A percentile compares a stretch with the other conserved stretches of the same genome.
These are phyloP conservation scores for Priceomyces fermenticarens DNA, from an alignment of 805 yeast genomes.

Conservation along the genomic window DNA sequence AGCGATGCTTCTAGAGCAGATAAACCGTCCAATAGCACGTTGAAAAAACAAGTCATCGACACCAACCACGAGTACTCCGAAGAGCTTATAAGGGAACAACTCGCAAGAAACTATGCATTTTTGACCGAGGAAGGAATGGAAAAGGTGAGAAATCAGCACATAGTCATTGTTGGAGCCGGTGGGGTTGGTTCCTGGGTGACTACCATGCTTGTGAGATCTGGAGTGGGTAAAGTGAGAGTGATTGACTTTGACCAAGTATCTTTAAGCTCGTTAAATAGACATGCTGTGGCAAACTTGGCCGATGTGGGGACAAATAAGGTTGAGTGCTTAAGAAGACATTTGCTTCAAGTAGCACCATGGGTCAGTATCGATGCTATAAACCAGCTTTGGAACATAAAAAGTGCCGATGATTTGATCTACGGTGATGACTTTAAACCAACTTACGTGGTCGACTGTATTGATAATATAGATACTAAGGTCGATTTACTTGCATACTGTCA, in stretches of 20 bases:
- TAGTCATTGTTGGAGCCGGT: conserved; percentile 90
- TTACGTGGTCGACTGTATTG: conserved; percentile 91
- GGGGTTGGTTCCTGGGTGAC: conserved; percentile 98
- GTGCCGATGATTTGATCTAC: conserved; percentile 59
- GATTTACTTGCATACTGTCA: conserved; percentile 78
- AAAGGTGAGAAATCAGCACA: conserved; percentile 63
- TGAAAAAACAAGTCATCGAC: background rate
- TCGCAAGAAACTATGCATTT: conserved; percentile 91
- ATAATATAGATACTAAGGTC: conserved; percentile 94
- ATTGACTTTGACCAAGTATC: conserved; percentile 97
- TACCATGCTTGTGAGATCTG: conserved; percentile 88
- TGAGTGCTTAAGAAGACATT: conserved; percentile 66
- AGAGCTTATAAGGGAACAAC: conserved; percentile 81
- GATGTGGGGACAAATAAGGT: conserved; percentile 96
- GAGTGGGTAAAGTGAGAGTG: conserved; percentile 72
- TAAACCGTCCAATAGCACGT: background rate
- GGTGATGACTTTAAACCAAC: conserved; percentile 57
- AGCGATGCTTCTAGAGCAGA: background rate
- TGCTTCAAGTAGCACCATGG: conserved; percentile 90
- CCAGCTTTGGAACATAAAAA: conserved; percentile 69
- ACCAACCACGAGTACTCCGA: conserved; percentile 39
- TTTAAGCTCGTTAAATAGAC: conserved; percentile 86
- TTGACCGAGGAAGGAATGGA: conserved; percentile 81
- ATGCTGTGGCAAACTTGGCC: conserved; percentile 84
- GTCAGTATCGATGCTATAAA: conserved; percentile 72